These are phyloP conservation scores for Candida quercuum DNA, from an alignment of 805 yeast species.

Conservation along the genomic window DNA sequence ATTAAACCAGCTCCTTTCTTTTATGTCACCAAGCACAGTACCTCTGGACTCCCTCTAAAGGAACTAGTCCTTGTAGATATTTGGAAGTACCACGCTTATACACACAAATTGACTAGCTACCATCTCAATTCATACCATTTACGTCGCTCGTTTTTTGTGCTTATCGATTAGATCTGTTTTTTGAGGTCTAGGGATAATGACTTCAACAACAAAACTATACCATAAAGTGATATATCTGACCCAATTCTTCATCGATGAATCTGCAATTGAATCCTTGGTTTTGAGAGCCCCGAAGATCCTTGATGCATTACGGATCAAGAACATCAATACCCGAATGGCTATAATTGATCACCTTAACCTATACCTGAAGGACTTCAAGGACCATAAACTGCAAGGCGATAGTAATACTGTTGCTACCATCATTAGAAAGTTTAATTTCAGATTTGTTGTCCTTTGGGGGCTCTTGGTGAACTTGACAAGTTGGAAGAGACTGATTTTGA, in stretches of 20 bases:
- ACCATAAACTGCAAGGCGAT: neutral
- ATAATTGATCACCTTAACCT: neutral
- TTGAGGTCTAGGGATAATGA: too few species aligned
- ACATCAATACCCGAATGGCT: neutral
- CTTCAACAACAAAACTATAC: neutral
- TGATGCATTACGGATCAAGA: neutral
- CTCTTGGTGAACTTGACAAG: constrained; percentile 4
- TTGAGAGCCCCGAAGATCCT: neutral
- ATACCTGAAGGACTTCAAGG: neutral
- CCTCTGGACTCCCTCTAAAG: too few species aligned
- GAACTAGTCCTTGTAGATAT: too few species aligned
- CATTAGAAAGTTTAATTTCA: constrained; percentile 6
- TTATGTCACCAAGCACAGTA: too few species aligned
- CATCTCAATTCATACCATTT: too few species aligned
- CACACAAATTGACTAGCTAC: too few species aligned
- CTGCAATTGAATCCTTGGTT: neutral
- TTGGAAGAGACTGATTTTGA: constrained; percentile 2
- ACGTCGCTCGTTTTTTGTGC: too few species aligned
- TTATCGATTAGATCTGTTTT: too few species aligned
- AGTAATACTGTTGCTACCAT: neutral
- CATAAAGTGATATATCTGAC: neutral
- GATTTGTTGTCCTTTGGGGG: constrained; percentile 9
- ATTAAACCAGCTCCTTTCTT: too few species aligned
- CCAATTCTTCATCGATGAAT: neutral
- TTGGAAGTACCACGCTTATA: too few species aligned